Evolutionary conservation across 2,329 filamentous ascomycete genomes (phyloP).

Genomic region (Fusarium decemcellulare): DNA sequence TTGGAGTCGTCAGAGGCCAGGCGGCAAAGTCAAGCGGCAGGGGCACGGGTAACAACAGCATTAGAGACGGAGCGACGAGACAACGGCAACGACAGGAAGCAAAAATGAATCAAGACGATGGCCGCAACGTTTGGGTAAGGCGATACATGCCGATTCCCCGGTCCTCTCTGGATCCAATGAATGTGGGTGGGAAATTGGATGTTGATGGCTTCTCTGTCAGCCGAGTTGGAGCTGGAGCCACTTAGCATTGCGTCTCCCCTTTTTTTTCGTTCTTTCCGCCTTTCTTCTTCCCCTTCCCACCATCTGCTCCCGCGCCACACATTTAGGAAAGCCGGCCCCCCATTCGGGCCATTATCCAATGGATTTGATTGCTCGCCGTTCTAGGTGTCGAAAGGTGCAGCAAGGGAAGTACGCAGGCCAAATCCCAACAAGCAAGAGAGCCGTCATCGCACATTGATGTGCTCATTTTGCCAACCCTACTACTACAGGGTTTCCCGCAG

Average conservation of each 20-base stretch:
- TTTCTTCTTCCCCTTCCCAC: not conserved
- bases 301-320: slow-evolving; percentile 32
- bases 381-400: too few relatives aligned
- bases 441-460: slow-evolving; percentile 15
- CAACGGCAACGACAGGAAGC: slow-evolving; percentile 13
- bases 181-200: slow-evolving; percentile 46
- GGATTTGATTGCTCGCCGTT: slow-evolving; percentile 2
- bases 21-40: slow-evolving; percentile 2
- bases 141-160: slow-evolving; percentile 37
- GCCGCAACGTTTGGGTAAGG: slow-evolving; percentile 16
- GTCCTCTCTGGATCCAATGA: slow-evolving; percentile 39
- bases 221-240: slow-evolving; percentile 39
- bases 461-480: slow-evolving; percentile 13
- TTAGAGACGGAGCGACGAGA: slow-evolving; percentile 17
- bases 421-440: slow-evolving; percentile 23
- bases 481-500: slow-evolving; percentile 25
- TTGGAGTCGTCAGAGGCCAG: slow-evolving; percentile 13
- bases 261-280: slow-evolving; percentile 15
- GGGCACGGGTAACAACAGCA: slow-evolving; percentile 16
- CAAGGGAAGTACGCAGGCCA: slow-evolving; percentile 7
- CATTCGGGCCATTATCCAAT: slow-evolving; percentile 9
- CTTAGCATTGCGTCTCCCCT: slow-evolving; percentile 42
- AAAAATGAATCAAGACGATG: slow-evolving; percentile 19
- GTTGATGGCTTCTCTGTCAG: slow-evolving; percentile 46
- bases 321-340: slow-evolving; percentile 26